Base-by-base conservation (phyloP, 106 monocot species). In the Platanthera zijinensis region DNA sequence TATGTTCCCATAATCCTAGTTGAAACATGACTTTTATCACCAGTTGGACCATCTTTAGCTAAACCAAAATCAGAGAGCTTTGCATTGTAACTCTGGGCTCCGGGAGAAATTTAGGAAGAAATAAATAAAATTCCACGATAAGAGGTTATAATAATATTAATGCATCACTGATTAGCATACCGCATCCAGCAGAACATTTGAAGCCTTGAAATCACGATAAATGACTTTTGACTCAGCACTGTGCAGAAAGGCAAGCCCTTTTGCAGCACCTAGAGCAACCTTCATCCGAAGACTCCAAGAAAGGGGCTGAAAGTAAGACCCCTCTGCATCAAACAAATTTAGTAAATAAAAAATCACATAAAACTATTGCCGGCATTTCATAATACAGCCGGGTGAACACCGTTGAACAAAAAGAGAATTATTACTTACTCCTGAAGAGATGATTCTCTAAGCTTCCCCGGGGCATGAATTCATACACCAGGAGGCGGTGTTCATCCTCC, bases 381-480 rank as follows among this genome's bases (percentile, higher is more conserved):
- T 52, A 52, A 54, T 72, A 51, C 10, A 46, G 51, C 22, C 11
- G 67, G 10, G 32, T 30, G 47, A 66, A 66, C 32, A 9, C 13
- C 48, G 48, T 70, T 69, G 1, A 70, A 46, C 17, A 70, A 5
- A 67, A 67, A 39, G 3, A 19, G 19, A 70, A 70, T 7, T 70
- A 48, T 10, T 12, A 70, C 72, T 50, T 51, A 72, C 72, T 72
- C 21, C 72, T 50, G 46, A 72, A 72, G 51, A 72, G 72, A 72
- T 72, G 72, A 72, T 72, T 72, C 72, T 72, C 72, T 72, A 72
- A 22, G 51, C 72, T 72, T 51, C 72, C 72, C 51, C 72, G 72
- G 21, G 72, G 10, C 72, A 72, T 72, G 21, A 72, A 72, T 51
- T 72, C 72, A 51, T 72, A 72, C 21, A 72, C 72, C 0, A 72